Evolutionary conservation across 768 basidiomycete species (phyloP), one percentile per base, ranked within the genome.

Genomic region (Leucosporidium scottii): DNA sequence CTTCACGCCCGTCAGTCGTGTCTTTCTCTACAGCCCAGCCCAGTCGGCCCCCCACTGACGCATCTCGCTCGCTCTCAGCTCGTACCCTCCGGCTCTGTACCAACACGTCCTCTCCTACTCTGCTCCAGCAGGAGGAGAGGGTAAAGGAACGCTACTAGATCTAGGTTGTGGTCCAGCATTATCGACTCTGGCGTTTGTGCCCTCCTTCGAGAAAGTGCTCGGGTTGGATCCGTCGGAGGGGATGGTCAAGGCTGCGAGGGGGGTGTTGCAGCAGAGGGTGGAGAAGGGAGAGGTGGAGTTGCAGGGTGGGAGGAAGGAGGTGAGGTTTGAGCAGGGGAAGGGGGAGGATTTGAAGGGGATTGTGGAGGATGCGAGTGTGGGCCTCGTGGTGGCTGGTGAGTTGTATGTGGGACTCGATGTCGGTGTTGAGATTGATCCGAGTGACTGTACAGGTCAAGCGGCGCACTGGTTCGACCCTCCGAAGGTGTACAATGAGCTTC

Each of bases 401-500:
- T 56, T 44, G 23, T 64, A 25, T 36, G 47, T 49, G 9, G 39
- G 15, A 3, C 39, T 44, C 27, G 39, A 36, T 28, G 17, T 21
- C 31, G 15, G 36, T 1, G 18, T 51, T 34, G 31, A 66, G 25
- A 27, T 13, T 44, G 15, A 44, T 44, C 13, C 15, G 39, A 44
- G 10, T 8, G 7, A 12, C 36, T 18, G 6, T n/a, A 4, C 59
- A 89, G 89, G 87, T 1, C 89, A 89, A 78, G 85, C 89, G 0
- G 84, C 84, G 4, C 90, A 91, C 75, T 90, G 89, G 89, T 91
- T 91, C 74, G 82, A 90, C 73, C 88, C 86, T 83, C 76, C 78
- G 9, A 84, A 82, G 72, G 81, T 87, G 10, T 91, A 89, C 88
- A 83, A 82, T 4, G 86, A 90, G 77, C 79, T 85, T 0, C 80